Base-by-base conservation (phyloP, 73 alveolate genomes). In the Paramecium sonneborni region DNA sequence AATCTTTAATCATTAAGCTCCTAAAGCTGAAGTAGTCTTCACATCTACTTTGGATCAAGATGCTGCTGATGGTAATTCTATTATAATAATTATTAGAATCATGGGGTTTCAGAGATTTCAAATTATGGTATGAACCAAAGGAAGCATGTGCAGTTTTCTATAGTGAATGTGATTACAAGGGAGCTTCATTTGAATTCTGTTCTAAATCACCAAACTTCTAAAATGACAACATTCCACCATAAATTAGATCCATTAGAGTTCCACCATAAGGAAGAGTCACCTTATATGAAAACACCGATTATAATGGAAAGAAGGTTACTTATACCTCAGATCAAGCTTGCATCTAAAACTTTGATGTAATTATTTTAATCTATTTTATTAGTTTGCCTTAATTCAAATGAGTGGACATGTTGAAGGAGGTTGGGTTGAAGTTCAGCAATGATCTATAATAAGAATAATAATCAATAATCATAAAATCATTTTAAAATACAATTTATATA, bases 241-340 rank as follows among this genome's bases (percentile, higher is more conserved):
- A 43, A 24, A 79, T 79, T 34, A 79, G 90, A 43, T 79, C 90
- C 28, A 79, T 79, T 44, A 43, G 3, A 15, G 26, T 43, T 46
- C 90, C 76, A 43, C 90, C 90, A 14, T 79, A 79, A 79, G 74
- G 76, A 43, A 43, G 74, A 46, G 74, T 79, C 12, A 79, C 90
- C n/a, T 62, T 39, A 24, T 79, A 39, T 46, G 90, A 79, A 7
- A 79, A 20, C 38, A 76, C 88, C 39, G 88, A 76, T 41, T 76
- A 76, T 41, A 39, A 39, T 0, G 88, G 88, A 34, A 76, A 76
- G 88, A 76, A 76, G 46, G 72, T 76, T 10, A 39, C 43, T 18
- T 76, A 37, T 28, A 37, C 88, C 38, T 7, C 28, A 76, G 69
- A 41, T 18, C 23, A 76, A 76, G 20, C 41, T 20, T 76, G 88